phyloP scores from a whole-genome alignment of 768 basidiomycete species.

The Pleurotus tuber-regium region DNA sequence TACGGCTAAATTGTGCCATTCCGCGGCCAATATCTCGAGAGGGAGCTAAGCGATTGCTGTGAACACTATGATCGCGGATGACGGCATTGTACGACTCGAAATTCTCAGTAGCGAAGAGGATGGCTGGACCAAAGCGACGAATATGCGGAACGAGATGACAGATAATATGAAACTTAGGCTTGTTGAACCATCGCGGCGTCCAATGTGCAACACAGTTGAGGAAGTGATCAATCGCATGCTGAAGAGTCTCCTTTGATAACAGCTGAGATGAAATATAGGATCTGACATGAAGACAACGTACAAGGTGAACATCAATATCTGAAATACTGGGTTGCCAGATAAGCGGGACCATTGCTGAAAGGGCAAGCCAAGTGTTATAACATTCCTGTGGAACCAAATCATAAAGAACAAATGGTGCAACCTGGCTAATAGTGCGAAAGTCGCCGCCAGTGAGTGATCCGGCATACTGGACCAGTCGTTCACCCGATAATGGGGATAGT shows the following conservation, averaged over 20 bases:
- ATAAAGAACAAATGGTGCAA: constrained; percentile 34
- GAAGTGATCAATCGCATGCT: constrained; percentile 32
- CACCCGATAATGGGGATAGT: constrained; percentile 24
- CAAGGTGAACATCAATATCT: constrained; percentile 30
- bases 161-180: constrained; percentile 43
- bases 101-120: constrained; percentile 39
- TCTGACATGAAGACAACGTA: constrained; percentile 16
- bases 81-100: constrained; percentile 43
- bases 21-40: constrained; percentile 26
- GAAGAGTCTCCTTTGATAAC: constrained; percentile 20
- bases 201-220: constrained; percentile 26
- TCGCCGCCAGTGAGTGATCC: constrained; percentile 35
- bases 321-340: constrained; percentile 39
- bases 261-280: background rate
- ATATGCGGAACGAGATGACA: constrained; percentile 36
- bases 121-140: constrained; percentile 37
- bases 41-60: constrained; percentile 32
- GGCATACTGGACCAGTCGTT: constrained; percentile 34
- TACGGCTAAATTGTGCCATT: constrained; percentile 23
- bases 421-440: constrained; percentile 31
- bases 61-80: constrained; percentile 28
- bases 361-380: constrained; percentile 29
- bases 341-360: constrained; percentile 31
- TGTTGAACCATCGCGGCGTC: constrained; percentile 36
- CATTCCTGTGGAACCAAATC: constrained; percentile 28